These are phyloP conservation scores for Colletotrichum coccodes DNA, from an alignment of 2,329 filamentous ascomycete species.

Conservation along the genomic window DNA sequence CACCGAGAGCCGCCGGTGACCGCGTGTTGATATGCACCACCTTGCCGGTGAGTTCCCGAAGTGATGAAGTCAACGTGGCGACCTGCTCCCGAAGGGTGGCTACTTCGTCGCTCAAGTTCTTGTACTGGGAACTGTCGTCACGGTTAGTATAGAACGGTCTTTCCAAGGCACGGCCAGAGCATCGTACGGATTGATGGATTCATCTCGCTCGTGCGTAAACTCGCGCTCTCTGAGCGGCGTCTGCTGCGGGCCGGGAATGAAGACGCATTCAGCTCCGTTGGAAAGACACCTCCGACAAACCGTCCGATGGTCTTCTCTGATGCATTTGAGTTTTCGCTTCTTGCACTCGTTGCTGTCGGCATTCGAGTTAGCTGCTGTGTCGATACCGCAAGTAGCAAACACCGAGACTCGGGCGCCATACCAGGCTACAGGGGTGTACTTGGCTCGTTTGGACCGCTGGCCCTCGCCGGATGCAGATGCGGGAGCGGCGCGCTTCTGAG, in stretches of 20 bases:
- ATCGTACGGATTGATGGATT: conserved; percentile 34
- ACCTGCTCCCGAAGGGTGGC: conserved; percentile 43
- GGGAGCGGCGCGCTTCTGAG: conserved; percentile 23
- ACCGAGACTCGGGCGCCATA: conserved; percentile 26
- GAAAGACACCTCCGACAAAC: conserved; percentile 44
- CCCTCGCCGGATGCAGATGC: conserved; percentile 8
- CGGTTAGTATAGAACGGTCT: background rate
- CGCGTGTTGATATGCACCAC: conserved; percentile 24
- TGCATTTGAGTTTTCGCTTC: conserved; percentile 52
- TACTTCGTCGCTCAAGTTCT: conserved; percentile 41
- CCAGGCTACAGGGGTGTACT: conserved; percentile 50
- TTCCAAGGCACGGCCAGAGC: background rate
- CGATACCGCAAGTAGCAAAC: background rate
- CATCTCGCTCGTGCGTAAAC: conserved; percentile 34
- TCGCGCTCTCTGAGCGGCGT: conserved; percentile 30
- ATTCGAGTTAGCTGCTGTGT: background rate
- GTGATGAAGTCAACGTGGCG: conserved; percentile 39
- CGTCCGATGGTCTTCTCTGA: conserved; percentile 37
- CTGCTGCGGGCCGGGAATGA: conserved; percentile 34
- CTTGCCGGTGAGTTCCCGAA: conserved; percentile 40
- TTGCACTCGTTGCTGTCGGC: conserved; percentile 49
- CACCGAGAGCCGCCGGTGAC: background rate
- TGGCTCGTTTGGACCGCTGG: conserved; percentile 43
- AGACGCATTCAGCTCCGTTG: conserved; percentile 40
- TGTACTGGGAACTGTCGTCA: conserved; percentile 12